These are phyloP conservation scores for Hansfordia pulvinata DNA, from an alignment of 2,329 filamentous ascomycete species.

Conservation along the genomic window DNA sequence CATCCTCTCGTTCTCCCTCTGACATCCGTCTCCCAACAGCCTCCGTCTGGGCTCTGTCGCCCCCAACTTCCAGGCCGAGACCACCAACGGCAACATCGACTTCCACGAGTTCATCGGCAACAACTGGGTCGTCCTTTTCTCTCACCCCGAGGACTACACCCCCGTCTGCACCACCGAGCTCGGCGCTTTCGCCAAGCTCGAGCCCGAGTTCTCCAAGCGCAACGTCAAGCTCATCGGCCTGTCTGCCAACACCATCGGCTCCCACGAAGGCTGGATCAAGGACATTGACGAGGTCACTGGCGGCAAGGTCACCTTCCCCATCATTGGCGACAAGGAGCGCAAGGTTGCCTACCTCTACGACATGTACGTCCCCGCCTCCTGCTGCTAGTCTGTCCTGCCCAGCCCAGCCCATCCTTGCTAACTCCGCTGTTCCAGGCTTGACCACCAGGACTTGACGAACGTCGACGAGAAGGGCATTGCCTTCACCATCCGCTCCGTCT, in stretches of 20 bases:
- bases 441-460: constrained; percentile 71
- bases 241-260: constrained; percentile 72
- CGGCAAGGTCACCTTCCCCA: constrained; percentile 59
- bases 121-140: constrained; percentile 74
- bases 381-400: background rate
- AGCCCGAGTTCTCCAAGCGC: constrained; percentile 76
- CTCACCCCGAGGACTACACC: constrained; percentile 81
- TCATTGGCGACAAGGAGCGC: constrained; percentile 68
- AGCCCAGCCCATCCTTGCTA: background rate
- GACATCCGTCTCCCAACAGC: constrained; percentile 16
- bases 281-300: constrained; percentile 73
- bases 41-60: constrained; percentile 54
- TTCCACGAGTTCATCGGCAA: constrained; percentile 72
- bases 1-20: background rate
- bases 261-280: constrained; percentile 80
- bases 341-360: constrained; percentile 66
- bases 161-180: constrained; percentile 95
- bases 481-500: constrained; percentile 89
- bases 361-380: constrained; percentile 40
- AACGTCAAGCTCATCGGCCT: constrained; percentile 86
- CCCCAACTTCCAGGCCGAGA: constrained; percentile 75
- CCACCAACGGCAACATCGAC: constrained; percentile 63
- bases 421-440: too few species aligned
- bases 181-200: constrained; percentile 80
- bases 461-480: constrained; percentile 72